Evolutionary conservation across 495 filamentous ascomycete species (phyloP), one percentile per base, ranked within the genome.

Genomic region (Trichoderma gamsii): DNA sequence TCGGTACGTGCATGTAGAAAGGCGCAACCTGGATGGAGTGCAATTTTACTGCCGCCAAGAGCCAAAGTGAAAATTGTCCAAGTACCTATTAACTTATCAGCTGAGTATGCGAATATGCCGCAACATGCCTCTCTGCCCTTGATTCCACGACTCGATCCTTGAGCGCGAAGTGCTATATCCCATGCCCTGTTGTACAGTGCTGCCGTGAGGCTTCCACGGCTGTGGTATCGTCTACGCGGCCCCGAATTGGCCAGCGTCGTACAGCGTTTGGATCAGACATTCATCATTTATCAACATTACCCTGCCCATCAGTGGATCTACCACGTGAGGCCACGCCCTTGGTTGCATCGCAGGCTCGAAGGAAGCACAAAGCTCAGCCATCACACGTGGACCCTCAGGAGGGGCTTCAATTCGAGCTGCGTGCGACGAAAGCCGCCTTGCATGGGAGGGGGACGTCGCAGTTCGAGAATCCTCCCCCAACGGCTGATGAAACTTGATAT

Each of bases 251-350:
- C 15, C 3, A 52, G 18, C 4, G 49, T 52, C n/a, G 49, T 21
- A 52, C 49, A 52, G 8, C 18, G 18, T n/a, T 38, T 52, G 49
- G 0, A 21, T 52, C 18, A 52, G 21, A 61, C 56, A 27, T 1
- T 56, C 51, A 29, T 61, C 27, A 61, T 61, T 61, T 25, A 61
- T 29, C 56, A 7, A 25, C 27, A 61, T 61, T 11, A 21, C 56
- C 27, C 27, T 61, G 56, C 56, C 23, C 56, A 61, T 61, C 25
- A 32, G 56, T 61, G 56, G 56, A 61, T 61, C 56, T 61, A 27
- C 56, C 56, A 61, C 56, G 56, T 61, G 56, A 61, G 56, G 56
- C 25, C 12, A 61, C 56, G 56, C 23, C 56, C 56, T 61, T 61
- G 56, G 35, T 61, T 12, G 56, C 56, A 61, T 61, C 23, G 56